A percentile compares a stretch with the other conserved stretches of the same genome.
These are phyloP conservation scores for Xylaria sp. DNA, from an alignment of 495 filamentous ascomycete genomes.

Conservation along the genomic window DNA sequence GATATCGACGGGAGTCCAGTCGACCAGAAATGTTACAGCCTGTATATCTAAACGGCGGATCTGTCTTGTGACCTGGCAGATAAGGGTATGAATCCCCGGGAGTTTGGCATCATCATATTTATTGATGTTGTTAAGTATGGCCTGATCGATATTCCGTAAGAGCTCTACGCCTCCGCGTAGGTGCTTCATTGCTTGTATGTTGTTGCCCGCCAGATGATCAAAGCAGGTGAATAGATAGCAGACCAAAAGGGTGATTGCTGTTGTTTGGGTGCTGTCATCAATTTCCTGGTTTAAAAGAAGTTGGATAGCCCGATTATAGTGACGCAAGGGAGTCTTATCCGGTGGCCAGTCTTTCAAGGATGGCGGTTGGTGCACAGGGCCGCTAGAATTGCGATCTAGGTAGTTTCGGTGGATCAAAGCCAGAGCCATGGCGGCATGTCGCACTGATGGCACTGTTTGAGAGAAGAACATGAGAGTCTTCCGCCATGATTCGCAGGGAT, in stretches of 20 bases:
- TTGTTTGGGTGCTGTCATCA: constrained; percentile 11
- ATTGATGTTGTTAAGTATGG: constrained; percentile 13
- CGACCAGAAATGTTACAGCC: constrained; percentile 33
- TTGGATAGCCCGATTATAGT: constrained; percentile 34
- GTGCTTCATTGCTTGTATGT: constrained; percentile 31
- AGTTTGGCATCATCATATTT: neutral
- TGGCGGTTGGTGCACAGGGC: constrained; percentile 1
- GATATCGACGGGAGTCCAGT: constrained; percentile 28
- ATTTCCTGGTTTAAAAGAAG: constrained; percentile 28
- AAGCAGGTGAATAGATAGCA: constrained; percentile 38
- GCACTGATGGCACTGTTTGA: constrained; percentile 44
- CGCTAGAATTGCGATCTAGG: neutral
- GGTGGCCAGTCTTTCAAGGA: constrained; percentile 15
- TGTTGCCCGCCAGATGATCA: constrained; percentile 30
- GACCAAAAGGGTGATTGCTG: constrained; percentile 31
- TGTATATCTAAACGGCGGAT: constrained; percentile 40
- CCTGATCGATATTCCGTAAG: constrained; percentile 19
- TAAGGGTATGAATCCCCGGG: constrained; percentile 9
- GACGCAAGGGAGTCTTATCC: constrained; percentile 19
- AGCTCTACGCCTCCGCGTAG: constrained; percentile 31
- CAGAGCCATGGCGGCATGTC: constrained; percentile 43
- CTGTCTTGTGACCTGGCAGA: constrained; percentile 26
- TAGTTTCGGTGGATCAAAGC: constrained; percentile 37
- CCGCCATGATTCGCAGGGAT: constrained; percentile 39
- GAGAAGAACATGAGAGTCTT: constrained; percentile 43